These are phyloP conservation scores for Avena atlantica DNA, from an alignment of 176 grass and related monocot genomes.

Conservation along the genomic window DNA sequence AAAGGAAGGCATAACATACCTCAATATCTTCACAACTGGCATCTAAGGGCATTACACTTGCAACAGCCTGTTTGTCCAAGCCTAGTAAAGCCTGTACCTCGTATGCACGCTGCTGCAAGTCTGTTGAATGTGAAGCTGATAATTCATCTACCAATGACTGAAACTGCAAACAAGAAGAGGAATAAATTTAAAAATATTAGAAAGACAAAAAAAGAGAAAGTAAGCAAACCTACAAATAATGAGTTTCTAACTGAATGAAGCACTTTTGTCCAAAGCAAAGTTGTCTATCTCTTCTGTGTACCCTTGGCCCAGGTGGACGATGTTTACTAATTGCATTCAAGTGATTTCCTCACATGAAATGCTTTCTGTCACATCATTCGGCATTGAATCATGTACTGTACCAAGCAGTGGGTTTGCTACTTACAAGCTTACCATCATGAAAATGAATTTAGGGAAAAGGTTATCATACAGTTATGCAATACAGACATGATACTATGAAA, in stretches of 20 bases:
- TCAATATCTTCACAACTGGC: slow-evolving; percentile 99
- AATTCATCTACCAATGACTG: slow-evolving; percentile 92
- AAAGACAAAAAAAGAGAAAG: slow-evolving; percentile 22
- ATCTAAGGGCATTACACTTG: slow-evolving; percentile 82
- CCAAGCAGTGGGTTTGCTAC: slow-evolving; percentile 17
- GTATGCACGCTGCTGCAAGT: slow-evolving; percentile 94
- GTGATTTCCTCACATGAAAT: background rate
- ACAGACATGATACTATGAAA: background rate
- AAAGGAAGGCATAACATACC: slow-evolving; percentile 52
- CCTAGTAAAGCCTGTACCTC: slow-evolving; percentile 91
- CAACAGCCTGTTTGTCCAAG: slow-evolving; percentile 76
- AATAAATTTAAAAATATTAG: slow-evolving; percentile 27
- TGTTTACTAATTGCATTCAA: no score
- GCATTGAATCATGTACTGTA: background rate
- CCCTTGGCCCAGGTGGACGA: no score
- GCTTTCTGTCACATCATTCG: background rate
- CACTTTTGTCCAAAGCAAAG: background rate
- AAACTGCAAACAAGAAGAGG: slow-evolving; percentile 57
- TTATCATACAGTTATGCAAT: background rate
- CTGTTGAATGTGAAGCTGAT: slow-evolving; percentile 96
- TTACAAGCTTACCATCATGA: slow-evolving; percentile 20
- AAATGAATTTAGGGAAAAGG: background rate
- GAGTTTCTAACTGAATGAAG: slow-evolving; percentile 1
- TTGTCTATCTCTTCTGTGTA: background rate
- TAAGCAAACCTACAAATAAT: slow-evolving; percentile 14